Percentiles rank a stretch among this genome's conserved stretches.
phyloP scores from a whole-genome alignment of 2,329 filamentous ascomycete genomes.

The Fusarium ambrosium region DNA sequence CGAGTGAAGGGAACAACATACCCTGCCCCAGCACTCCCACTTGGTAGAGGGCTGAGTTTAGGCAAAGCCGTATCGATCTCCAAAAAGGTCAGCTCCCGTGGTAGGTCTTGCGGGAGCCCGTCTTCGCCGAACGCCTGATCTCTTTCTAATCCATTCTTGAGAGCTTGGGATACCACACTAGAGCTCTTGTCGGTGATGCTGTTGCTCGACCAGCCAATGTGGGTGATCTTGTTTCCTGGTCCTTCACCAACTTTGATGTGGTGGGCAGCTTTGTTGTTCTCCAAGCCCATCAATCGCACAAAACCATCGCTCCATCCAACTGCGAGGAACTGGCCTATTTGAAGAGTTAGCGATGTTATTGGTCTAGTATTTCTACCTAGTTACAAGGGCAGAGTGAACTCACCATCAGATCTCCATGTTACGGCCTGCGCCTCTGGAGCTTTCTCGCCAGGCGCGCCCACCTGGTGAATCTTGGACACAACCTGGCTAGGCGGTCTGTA shows the following conservation, averaged over 20 bases:
- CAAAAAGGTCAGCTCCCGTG: slow-evolving; percentile 78
- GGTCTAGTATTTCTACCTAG: neutral
- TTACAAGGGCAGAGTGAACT: slow-evolving; percentile 38
- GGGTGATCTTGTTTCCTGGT: slow-evolving; percentile 60
- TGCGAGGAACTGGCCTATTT: slow-evolving; percentile 79
- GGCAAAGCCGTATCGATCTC: slow-evolving; percentile 83
- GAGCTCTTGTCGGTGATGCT: slow-evolving; percentile 51
- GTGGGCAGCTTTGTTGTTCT: slow-evolving; percentile 85
- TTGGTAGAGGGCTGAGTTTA: slow-evolving; percentile 79
- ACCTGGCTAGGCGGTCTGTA: slow-evolving; percentile 83
- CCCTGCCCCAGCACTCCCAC: slow-evolving; percentile 71
- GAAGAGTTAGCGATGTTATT: neutral
- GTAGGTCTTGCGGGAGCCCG: slow-evolving; percentile 66
- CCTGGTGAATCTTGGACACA: slow-evolving; percentile 66
- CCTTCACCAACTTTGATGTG: slow-evolving; percentile 70
- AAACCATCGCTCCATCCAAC: slow-evolving; percentile 87
- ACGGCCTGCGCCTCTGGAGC: slow-evolving; percentile 62
- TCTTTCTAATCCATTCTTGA: slow-evolving; percentile 29
- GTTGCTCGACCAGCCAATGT: slow-evolving; percentile 68
- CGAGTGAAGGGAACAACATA: slow-evolving; percentile 48
- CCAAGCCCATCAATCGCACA: slow-evolving; percentile 81
- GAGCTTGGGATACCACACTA: slow-evolving; percentile 15
- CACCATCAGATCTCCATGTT: slow-evolving; percentile 78
- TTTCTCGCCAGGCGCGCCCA: slow-evolving; percentile 55
- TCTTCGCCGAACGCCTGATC: slow-evolving; percentile 21